These are phyloP conservation scores for Euphorbia lathyris DNA, from an alignment of 345 rosid genomes.

Conservation along the genomic window DNA sequence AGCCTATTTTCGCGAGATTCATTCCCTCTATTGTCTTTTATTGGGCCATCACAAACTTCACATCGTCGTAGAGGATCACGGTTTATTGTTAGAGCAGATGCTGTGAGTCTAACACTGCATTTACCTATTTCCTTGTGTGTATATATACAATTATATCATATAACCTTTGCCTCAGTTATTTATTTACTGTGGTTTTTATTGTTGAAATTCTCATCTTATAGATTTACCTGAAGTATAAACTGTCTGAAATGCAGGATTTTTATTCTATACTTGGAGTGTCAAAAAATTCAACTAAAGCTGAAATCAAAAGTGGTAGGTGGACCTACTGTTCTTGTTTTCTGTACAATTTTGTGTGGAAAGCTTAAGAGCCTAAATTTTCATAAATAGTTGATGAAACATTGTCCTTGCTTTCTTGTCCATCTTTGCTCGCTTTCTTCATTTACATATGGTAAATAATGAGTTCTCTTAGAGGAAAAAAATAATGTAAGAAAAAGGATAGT, in stretches of 20 bases:
- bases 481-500: not conserved
- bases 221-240: not conserved
- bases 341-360: not conserved
- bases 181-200: too few relatives aligned
- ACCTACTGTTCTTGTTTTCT: not conserved
- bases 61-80: conserved; percentile 54
- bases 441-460: not conserved
- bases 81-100: conserved; percentile 77
- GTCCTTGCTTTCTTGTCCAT: not conserved
- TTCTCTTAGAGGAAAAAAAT: not conserved
- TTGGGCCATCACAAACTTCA: conserved; percentile 40
- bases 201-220: too few relatives aligned
- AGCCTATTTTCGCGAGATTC: conserved; percentile 60
- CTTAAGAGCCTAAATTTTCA: not conserved
- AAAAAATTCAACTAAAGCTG: conserved; percentile 83
- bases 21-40: conserved; percentile 46
- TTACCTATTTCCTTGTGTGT: conserved; percentile 5
- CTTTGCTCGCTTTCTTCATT: not conserved
- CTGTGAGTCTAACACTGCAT: conserved; percentile 49
- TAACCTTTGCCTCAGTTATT: not conserved
- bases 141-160: too few relatives aligned
- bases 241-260: conserved; percentile 57
- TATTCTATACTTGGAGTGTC: conserved; percentile 95
- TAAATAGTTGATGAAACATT: not conserved
- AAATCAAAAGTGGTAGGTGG: conserved; percentile 84